Percentiles rank a stretch among this genome's conserved stretches.
Evolutionary conservation across 2,329 filamentous ascomycete genomes (phyloP).

Genomic region (Didymella pomorum): DNA sequence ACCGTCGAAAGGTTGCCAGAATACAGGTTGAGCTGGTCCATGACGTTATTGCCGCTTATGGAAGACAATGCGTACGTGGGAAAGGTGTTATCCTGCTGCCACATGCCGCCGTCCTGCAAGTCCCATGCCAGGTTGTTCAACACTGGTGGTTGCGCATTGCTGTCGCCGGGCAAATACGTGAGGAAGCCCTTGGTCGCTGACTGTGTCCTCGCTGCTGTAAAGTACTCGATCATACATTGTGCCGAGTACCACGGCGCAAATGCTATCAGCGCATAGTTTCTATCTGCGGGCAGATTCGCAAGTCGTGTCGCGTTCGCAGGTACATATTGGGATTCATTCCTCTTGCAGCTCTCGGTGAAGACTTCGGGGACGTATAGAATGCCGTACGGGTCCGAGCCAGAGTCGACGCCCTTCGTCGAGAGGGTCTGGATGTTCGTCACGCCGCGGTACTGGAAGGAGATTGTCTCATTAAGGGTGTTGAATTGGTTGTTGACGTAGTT

Average conservation of each 20-base stretch:
- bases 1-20: slow-evolving; percentile 73
- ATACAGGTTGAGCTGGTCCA: slow-evolving; percentile 76
- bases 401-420: slow-evolving; percentile 70
- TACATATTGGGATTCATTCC: slow-evolving; percentile 70
- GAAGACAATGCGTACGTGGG: slow-evolving; percentile 86
- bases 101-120: slow-evolving; percentile 72
- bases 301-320: slow-evolving; percentile 78
- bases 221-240: slow-evolving; percentile 76
- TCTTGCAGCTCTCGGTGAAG: slow-evolving; percentile 67
- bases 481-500: slow-evolving; percentile 43
- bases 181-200: slow-evolving; percentile 61
- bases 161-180: slow-evolving; percentile 61
- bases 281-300: slow-evolving; percentile 68
- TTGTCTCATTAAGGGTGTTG: slow-evolving; percentile 38
- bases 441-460: slow-evolving; percentile 51
- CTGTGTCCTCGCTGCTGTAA: slow-evolving; percentile 66
- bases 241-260: slow-evolving; percentile 85
- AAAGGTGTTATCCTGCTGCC: slow-evolving; percentile 74
- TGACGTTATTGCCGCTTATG: slow-evolving; percentile 69
- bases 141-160: slow-evolving; percentile 69
- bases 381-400: slow-evolving; percentile 72
- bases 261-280: slow-evolving; percentile 77
- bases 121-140: slow-evolving; percentile 73
- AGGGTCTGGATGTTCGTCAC: slow-evolving; percentile 75
- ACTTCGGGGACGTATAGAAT: slow-evolving; percentile 87